A percentile compares a stretch with the other conserved stretches of the same genome.
These are phyloP conservation scores for Calonectria multiphialidica DNA, from an alignment of 2,329 filamentous ascomycete genomes.

Conservation along the genomic window DNA sequence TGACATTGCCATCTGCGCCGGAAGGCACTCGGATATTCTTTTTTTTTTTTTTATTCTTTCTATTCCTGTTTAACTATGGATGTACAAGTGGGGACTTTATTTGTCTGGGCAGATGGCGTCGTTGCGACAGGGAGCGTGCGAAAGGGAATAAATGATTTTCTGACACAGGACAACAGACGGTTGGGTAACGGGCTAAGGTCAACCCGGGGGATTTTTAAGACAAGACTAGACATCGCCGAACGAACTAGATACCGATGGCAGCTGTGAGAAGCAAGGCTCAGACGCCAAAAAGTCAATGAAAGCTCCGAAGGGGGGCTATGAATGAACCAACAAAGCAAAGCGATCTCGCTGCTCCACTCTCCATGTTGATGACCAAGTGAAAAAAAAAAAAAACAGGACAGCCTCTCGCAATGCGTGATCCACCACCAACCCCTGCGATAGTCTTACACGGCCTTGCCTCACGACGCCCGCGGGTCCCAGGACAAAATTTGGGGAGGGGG, in stretches of 20 bases:
- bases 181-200: slow-evolving; percentile 15
- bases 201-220: slow-evolving; percentile 15
- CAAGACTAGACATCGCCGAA: slow-evolving; percentile 19
- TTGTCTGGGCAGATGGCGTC: slow-evolving; percentile 11
- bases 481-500: slow-evolving; percentile 10
- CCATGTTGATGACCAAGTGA: slow-evolving; percentile 7
- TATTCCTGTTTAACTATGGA: slow-evolving; percentile 14
- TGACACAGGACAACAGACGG: slow-evolving; percentile 16
- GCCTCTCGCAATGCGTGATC: not conserved
- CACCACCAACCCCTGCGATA: not conserved
- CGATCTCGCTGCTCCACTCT: not conserved
- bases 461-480: slow-evolving; percentile 7
- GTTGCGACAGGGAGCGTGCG: not conserved
- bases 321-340: slow-evolving; percentile 24
- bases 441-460: slow-evolving; percentile 18
- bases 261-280: slow-evolving; percentile 16
- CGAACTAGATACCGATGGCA: slow-evolving; percentile 24
- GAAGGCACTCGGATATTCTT: not conserved
- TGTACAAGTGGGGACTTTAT: slow-evolving; percentile 19
- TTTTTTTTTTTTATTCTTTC: not conserved
- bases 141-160: slow-evolving; percentile 16
- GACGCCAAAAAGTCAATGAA: slow-evolving; percentile 20
- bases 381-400: too few relatives aligned
- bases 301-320: slow-evolving; percentile 10
- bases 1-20: slow-evolving; percentile 30